Conservation (phyloP, 1,284 basidiomycete genomes). For the Ganoderma boninense region DNA sequence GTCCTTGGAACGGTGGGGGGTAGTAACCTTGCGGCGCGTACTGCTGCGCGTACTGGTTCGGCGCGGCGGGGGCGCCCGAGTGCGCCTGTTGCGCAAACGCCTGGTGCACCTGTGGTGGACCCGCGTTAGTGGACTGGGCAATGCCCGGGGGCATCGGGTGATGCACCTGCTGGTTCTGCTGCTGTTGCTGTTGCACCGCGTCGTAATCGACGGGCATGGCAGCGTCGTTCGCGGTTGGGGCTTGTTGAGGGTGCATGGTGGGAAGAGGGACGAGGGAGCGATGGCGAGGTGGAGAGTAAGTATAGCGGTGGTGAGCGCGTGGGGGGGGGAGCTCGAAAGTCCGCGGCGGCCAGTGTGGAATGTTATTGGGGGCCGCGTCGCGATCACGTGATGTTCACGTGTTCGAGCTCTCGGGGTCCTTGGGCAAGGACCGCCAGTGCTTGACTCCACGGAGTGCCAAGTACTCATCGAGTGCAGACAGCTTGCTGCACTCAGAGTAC, state of each 20-base stretch:
- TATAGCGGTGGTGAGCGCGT: not conserved
- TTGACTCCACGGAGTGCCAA: too few relatives aligned
- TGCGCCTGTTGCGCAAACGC: not conserved
- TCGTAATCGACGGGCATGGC: not conserved
- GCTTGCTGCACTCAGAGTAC: slow-evolving; percentile 23
- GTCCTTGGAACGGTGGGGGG: too few relatives aligned
- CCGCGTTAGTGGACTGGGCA: not conserved
- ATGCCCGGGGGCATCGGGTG: not conserved
- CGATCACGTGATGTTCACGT: too few relatives aligned
- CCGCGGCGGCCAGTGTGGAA: slow-evolving; percentile 11
- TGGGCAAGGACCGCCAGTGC: too few relatives aligned
- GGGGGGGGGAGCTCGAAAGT: too few relatives aligned
- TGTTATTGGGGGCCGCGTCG: too few relatives aligned
- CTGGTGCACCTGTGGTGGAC: not conserved
- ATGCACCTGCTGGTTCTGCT: not conserved
- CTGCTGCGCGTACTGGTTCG: too few relatives aligned
- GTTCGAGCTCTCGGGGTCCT: too few relatives aligned
- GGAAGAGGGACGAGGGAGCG: too few relatives aligned
- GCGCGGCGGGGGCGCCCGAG: not conserved
- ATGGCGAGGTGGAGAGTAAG: not conserved
- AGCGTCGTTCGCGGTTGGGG: not conserved
- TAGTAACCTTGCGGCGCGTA: too few relatives aligned
- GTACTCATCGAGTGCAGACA: slow-evolving; percentile 32
- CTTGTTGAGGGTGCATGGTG: not conserved
- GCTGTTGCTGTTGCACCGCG: not conserved